These are phyloP conservation scores for Porphyra umbilicalis DNA, from an alignment of 31 red algal species.

Conservation along the genomic window DNA sequence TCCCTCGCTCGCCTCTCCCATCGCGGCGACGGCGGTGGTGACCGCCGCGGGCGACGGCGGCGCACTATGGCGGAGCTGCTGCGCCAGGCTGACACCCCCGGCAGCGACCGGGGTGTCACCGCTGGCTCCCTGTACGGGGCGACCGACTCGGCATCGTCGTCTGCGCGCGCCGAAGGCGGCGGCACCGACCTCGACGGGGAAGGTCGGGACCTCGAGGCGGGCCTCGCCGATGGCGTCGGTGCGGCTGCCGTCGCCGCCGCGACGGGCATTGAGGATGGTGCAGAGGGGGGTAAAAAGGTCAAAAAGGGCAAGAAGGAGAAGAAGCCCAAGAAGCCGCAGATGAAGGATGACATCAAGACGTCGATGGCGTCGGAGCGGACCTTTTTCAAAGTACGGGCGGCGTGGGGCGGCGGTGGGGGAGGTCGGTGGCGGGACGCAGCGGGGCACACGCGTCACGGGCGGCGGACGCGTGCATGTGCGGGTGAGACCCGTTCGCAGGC, in stretches of 20 bases:
- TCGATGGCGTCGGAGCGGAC: constrained; percentile 61
- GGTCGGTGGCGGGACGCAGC: too few species aligned
- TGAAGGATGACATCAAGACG: constrained; percentile 49
- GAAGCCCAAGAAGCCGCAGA: not conserved
- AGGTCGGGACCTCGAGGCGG: not conserved
- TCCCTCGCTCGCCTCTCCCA: too few species aligned
- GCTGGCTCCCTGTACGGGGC: not conserved
- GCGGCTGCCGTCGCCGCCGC: not conserved
- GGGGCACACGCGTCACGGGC: too few species aligned
- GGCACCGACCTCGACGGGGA: not conserved
- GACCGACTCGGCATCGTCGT: not conserved
- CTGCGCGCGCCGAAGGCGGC: not conserved
- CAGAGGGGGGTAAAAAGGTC: not conserved
- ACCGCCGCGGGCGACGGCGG: too few species aligned
- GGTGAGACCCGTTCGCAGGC: too few species aligned
- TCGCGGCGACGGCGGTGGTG: too few species aligned
- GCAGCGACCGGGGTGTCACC: not conserved
- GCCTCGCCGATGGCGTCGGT: not conserved
- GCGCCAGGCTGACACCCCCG: not conserved
- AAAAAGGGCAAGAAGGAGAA: not conserved
- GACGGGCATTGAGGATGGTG: not conserved
- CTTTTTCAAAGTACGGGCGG: constrained; percentile 17
- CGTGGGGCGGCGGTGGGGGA: not conserved
- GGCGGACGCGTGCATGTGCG: too few species aligned
- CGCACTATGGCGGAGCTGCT: not conserved